phyloP scores from a whole-genome alignment of 2,329 filamentous ascomycete genomes.

The Endocalyx cinctus region DNA sequence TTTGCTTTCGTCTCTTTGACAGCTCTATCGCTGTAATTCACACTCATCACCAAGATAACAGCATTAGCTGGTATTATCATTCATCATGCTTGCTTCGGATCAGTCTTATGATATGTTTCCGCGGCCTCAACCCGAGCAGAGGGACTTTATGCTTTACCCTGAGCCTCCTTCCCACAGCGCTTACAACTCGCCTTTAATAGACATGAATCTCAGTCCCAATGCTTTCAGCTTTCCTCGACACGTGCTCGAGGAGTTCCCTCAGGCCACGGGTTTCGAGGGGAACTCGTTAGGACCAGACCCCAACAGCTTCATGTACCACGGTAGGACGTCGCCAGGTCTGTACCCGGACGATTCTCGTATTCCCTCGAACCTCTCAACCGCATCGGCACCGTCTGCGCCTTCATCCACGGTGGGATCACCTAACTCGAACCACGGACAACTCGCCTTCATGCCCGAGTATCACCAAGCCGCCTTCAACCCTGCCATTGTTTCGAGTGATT shows the following conservation, averaged over 20 bases:
- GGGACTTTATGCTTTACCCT: constrained; percentile 30
- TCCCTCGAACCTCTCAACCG: constrained; percentile 56
- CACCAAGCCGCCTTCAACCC: constrained; percentile 55
- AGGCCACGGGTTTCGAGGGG: constrained; percentile 42
- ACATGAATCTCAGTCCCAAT: constrained; percentile 44
- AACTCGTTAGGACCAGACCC: constrained; percentile 42
- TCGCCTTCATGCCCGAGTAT: constrained; percentile 56
- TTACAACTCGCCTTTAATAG: constrained; percentile 33
- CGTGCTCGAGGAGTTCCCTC: constrained; percentile 33
- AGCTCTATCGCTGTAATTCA: too few species aligned
- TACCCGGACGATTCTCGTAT: constrained; percentile 43
- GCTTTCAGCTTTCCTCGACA: constrained; percentile 37
- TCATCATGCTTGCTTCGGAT: too few species aligned
- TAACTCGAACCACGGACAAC: constrained; percentile 55
- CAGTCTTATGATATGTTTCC: constrained; percentile 28
- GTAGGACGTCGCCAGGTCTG: constrained; percentile 42
- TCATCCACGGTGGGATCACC: constrained; percentile 66
- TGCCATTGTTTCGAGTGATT: constrained; percentile 55
- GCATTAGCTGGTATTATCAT: too few species aligned
- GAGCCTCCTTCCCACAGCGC: constrained; percentile 20
- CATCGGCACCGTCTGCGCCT: constrained; percentile 58
- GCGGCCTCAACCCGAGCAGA: constrained; percentile 19
- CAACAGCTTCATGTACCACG: constrained; percentile 40
- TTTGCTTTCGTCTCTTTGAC: too few species aligned
- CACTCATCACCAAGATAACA: too few species aligned